Evolutionary conservation across 139 green algal genomes (phyloP), one percentile per base, ranked within the genome.

Genomic region (Eudorina sp.): DNA sequence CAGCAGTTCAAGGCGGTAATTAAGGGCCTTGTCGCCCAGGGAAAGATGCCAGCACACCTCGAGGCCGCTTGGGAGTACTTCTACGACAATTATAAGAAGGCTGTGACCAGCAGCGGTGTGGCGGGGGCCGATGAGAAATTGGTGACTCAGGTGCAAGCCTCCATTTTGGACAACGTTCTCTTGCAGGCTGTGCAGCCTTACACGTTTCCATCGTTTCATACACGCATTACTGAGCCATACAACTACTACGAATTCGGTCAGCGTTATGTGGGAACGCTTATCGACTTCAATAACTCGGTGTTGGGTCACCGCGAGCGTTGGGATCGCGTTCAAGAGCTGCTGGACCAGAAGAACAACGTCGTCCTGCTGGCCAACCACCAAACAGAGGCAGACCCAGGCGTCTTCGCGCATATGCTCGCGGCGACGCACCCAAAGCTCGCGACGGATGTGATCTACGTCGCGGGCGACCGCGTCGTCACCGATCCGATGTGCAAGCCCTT

Each of bases 401-500:
- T 98, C n/a, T 98, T 97, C 87, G 96, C 98, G 6, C 95, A 99
- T 84, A 95, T 99, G 93, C 94, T 99, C 29, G 94, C 96, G 87
- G 66, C 92, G n/a, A 89, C 85, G 14, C 96, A 98, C 90, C 98
- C 97, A 0, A 72, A 83, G 25, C 90, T 99, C 81, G 96, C 96
- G 0, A 90, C 90, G 29, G 94, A 97, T 36, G 94, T 94, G 36
- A 93, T 93, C 23, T 97, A 97, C 80, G 93, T 97, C 3, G 95
- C 95, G 0, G 96, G 98, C 51, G 98, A 99, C 91, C 94, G 98
- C 13, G 98, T 99, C 74, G 96, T 99, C 27, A 96, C 94, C 0
- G 98, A 99, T 86, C 90, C 97, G 3, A 92, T 99, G 90, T 99
- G 95, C 95, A 99, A 98, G 88, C 98, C 98, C 53, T 99, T 99